A percentile compares a stretch with the other conserved stretches of the same genome.
Evolutionary conservation across 257 asterid genomes (phyloP).

Genomic region (Scutellaria galericulata): DNA sequence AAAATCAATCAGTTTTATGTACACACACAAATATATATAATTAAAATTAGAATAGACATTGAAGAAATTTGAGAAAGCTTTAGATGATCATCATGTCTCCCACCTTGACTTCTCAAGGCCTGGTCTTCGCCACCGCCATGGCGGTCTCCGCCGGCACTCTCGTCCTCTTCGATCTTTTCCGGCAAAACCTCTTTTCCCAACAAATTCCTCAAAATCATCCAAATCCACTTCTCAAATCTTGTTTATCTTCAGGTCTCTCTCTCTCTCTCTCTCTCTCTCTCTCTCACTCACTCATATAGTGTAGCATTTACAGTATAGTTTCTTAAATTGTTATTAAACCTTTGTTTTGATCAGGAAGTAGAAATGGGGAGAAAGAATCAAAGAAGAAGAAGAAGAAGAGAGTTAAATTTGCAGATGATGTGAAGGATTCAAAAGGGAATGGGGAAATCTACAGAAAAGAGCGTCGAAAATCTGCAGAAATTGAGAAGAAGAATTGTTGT

Average conservation of each 20-base stretch:
- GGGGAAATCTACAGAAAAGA: conserved; percentile 60
- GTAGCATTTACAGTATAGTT: too few species aligned
- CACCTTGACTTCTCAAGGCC: conserved; percentile 62
- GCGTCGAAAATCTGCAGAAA: conserved; percentile 21
- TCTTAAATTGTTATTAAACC: too few species aligned
- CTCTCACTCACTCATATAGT: background rate
- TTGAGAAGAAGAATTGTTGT: conserved; percentile 31
- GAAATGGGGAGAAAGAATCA: conserved; percentile 37
- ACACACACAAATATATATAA: too few species aligned
- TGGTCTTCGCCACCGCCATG: conserved; percentile 84
- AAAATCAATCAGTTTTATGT: background rate
- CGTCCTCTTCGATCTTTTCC: conserved; percentile 60
- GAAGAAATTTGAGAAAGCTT: too few species aligned
- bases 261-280: background rate
- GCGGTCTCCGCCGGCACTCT: conserved; percentile 81
- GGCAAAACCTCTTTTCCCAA: conserved; percentile 25
- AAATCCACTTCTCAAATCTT: background rate
- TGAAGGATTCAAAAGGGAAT: conserved; percentile 60
- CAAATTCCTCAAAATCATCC: background rate
- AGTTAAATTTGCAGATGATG: conserved; percentile 75
- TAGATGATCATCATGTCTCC: conserved; percentile 35
- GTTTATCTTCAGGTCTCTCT: background rate
- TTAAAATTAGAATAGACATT: too few species aligned
- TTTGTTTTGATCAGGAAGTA: conserved; percentile 32
- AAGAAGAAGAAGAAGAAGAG: conserved; percentile 50